Conservation (phyloP, 176 grass and related monocot species). For the Rhynchospora tenuis region DNA sequence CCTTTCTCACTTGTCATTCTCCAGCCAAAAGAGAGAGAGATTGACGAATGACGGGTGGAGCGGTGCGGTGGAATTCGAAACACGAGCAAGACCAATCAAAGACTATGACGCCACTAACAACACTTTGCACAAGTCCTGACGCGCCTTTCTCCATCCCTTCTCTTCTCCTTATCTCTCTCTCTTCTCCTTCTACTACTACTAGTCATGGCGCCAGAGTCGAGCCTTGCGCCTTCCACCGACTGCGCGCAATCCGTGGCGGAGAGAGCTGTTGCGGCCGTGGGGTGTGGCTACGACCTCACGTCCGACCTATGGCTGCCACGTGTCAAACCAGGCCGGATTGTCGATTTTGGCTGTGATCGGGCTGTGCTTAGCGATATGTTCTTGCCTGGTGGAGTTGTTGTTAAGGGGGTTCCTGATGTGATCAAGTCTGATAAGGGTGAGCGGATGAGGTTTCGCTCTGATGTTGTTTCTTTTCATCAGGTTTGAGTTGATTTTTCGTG, state of each 20-base stretch:
- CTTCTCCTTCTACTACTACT: neutral
- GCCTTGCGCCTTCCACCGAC: neutral
- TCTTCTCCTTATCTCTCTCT: neutral
- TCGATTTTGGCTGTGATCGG: conserved; percentile 27
- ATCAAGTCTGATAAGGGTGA: conserved; percentile 77
- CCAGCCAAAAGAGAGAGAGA: neutral
- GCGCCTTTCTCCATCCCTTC: neutral
- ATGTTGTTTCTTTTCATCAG: conserved; percentile 62
- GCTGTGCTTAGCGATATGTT: conserved; percentile 27
- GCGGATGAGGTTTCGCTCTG: conserved; percentile 59
- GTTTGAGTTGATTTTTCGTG: conserved; percentile 5
- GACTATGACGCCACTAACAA: neutral
- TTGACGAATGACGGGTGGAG: neutral
- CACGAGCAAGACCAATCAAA: neutral
- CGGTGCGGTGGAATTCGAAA: too few relatives aligned
- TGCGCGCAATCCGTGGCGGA: conserved; percentile 51
- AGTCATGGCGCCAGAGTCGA: neutral
- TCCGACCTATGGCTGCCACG: conserved; percentile 38
- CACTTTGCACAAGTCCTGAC: neutral
- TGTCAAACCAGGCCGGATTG: conserved; percentile 35
- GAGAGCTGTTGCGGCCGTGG: conserved; percentile 58
- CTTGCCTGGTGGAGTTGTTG: conserved; percentile 48
- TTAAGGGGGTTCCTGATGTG: conserved; percentile 33
- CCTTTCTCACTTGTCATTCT: neutral
- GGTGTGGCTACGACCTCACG: conserved; percentile 64